These are phyloP conservation scores for Nakazawaea wyomingensis DNA, from an alignment of 805 yeast species.

Conservation along the genomic window DNA sequence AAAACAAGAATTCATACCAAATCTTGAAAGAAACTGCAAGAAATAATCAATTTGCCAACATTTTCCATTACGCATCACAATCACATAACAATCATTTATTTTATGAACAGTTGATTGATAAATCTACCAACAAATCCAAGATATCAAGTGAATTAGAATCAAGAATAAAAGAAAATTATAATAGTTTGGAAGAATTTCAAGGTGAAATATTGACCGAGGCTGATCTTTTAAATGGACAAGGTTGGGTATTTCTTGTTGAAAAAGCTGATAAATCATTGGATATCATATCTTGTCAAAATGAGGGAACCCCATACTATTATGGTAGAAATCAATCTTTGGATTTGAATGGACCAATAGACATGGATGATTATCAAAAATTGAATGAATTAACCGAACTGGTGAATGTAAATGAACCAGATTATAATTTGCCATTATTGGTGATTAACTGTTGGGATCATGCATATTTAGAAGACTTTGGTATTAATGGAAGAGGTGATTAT, in stretches of 20 bases:
- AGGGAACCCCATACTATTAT: slow-evolving; percentile 72
- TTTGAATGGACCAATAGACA: slow-evolving; percentile 64
- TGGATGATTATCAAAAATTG: slow-evolving; percentile 46
- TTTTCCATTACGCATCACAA: slow-evolving; percentile 87
- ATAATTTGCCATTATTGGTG: slow-evolving; percentile 68
- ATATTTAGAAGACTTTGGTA: slow-evolving; percentile 81
- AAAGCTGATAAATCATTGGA: slow-evolving; percentile 52
- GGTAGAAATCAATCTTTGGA: slow-evolving; percentile 70
- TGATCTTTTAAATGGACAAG: slow-evolving; percentile 55
- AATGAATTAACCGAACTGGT: slow-evolving; percentile 37
- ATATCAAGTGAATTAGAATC: slow-evolving; percentile 20
- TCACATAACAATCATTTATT: slow-evolving; percentile 90
- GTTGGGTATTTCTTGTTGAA: slow-evolving; percentile 75
- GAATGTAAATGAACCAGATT: slow-evolving; percentile 42
- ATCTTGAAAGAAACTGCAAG: slow-evolving; percentile 62
- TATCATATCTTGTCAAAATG: slow-evolving; percentile 55
- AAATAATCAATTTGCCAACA: slow-evolving; percentile 56
- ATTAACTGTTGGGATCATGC: slow-evolving; percentile 88
- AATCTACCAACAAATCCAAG: slow-evolving; percentile 7
- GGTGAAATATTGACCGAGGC: slow-evolving; percentile 44
- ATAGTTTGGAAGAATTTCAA: slow-evolving; percentile 45
- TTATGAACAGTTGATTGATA: slow-evolving; percentile 51
- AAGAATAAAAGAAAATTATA: slow-evolving; percentile 33
- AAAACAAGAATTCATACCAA: slow-evolving; percentile 69
- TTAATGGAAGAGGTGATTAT: slow-evolving; percentile 67